Conservation (phyloP, 2,329 filamentous ascomycete genomes). For the Aspergillus tubingensis region DNA sequence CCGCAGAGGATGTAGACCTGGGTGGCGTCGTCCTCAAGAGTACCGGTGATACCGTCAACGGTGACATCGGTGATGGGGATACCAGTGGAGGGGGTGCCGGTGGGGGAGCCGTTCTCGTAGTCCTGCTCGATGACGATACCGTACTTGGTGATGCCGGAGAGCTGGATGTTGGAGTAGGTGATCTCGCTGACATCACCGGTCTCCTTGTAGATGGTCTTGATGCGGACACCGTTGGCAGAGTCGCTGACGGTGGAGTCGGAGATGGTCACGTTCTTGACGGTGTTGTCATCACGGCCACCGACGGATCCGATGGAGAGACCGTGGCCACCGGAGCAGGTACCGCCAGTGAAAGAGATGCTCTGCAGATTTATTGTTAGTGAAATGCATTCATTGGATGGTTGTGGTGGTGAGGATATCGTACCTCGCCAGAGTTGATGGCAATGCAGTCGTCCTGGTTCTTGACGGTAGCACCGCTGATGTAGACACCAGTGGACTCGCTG, state of each 20-base stretch:
- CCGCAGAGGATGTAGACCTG: constrained; percentile 60
- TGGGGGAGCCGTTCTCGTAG: constrained; percentile 53
- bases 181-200: constrained; percentile 56
- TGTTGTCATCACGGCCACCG: constrained; percentile 58
- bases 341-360: constrained; percentile 34
- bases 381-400: no score
- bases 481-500: constrained; percentile 48
- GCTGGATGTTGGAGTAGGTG: constrained; percentile 56
- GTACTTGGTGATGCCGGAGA: constrained; percentile 46
- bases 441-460: constrained; percentile 64
- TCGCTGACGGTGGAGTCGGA: constrained; percentile 51
- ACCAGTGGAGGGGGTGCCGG: constrained; percentile 40
- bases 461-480: constrained; percentile 54
- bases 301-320: constrained; percentile 62
- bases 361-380: background rate
- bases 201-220: constrained; percentile 58
- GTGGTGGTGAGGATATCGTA: constrained; percentile 15
- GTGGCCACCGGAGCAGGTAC: constrained; percentile 43
- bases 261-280: constrained; percentile 56
- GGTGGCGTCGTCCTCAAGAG: constrained; percentile 36
- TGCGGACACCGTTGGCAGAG: constrained; percentile 59
- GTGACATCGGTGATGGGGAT: constrained; percentile 46
- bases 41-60: constrained; percentile 39
- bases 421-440: constrained; percentile 58
- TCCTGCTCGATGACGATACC: constrained; percentile 63